phyloP scores from a whole-genome alignment of 495 filamentous ascomycete species.

The Podospora bellae-mahoneyi region DNA sequence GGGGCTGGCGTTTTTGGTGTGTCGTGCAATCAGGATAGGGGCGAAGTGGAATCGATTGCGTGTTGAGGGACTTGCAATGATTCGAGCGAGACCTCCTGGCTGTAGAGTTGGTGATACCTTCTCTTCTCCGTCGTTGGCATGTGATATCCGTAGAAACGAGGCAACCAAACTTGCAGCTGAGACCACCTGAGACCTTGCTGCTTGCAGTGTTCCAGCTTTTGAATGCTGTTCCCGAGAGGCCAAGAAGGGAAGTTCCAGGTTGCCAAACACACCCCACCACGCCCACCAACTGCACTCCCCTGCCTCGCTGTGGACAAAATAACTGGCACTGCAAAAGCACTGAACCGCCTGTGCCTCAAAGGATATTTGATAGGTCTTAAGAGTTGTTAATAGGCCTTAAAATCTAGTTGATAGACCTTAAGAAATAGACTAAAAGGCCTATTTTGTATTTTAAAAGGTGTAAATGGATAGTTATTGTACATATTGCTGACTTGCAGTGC shows the following conservation, averaged over 20 bases:
- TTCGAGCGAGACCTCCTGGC: neutral
- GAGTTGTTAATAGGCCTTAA: too few species aligned
- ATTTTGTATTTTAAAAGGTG: too few species aligned
- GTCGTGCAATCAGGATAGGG: neutral
- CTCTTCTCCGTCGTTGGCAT: neutral
- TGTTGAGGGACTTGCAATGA: neutral
- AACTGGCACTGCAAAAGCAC: too few species aligned
- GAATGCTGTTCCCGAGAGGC: neutral
- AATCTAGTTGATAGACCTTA: too few species aligned
- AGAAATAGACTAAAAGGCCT: too few species aligned
- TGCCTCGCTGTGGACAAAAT: too few species aligned
- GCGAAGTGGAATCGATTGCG: neutral
- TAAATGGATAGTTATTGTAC: too few species aligned
- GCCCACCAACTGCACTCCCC: neutral
- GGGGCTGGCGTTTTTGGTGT: neutral
- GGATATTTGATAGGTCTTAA: too few species aligned
- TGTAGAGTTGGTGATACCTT: neutral
- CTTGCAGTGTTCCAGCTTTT: neutral
- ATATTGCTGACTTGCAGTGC: too few species aligned
- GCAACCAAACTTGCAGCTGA: neutral
- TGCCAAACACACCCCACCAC: neutral
- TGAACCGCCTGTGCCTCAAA: too few species aligned
- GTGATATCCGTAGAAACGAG: neutral
- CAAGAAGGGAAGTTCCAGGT: neutral
- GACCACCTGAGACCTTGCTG: neutral